phyloP scores from a whole-genome alignment of 495 filamentous ascomycete species.

The Penicillium tannophilum region DNA sequence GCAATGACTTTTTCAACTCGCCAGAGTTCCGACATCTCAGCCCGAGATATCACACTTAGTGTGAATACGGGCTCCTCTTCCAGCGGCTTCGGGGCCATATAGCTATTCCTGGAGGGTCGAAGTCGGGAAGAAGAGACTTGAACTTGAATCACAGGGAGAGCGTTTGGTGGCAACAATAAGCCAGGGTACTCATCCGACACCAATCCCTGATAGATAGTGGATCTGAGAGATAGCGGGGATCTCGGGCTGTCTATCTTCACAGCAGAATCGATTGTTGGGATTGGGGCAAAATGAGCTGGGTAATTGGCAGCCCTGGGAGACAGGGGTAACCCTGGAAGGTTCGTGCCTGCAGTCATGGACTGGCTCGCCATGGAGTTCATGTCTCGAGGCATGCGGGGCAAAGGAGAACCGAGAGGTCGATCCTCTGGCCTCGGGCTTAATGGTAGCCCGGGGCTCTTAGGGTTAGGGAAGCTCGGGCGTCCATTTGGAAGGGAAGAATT shows the following conservation, averaged over 20 bases:
- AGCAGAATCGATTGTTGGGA: slow-evolving; percentile 45
- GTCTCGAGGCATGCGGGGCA: slow-evolving; percentile 65
- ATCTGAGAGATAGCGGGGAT: slow-evolving; percentile 24
- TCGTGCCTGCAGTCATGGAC: slow-evolving; percentile 26
- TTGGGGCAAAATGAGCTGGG: slow-evolving; percentile 56
- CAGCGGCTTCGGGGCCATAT: slow-evolving; percentile 62
- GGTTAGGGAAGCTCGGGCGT: slow-evolving; percentile 50
- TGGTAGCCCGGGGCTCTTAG: slow-evolving; percentile 86
- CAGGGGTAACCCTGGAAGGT: slow-evolving; percentile 58
- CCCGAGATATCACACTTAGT: slow-evolving; percentile 77
- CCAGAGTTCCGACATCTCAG: slow-evolving; percentile 82
- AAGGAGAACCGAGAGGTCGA: slow-evolving; percentile 68
- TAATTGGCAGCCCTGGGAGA: slow-evolving; percentile 72
- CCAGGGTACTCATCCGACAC: slow-evolving; percentile 82
- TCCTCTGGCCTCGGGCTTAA: slow-evolving; percentile 86
- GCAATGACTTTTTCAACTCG: slow-evolving; percentile 87
- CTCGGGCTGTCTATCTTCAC: slow-evolving; percentile 42
- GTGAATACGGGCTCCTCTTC: slow-evolving; percentile 96
- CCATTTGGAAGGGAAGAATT: slow-evolving; percentile 25
- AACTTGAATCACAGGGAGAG: slow-evolving; percentile 82
- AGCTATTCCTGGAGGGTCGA: slow-evolving; percentile 83
- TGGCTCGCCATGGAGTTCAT: slow-evolving; percentile 52
- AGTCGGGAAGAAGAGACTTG: slow-evolving; percentile 91
- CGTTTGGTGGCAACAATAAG: slow-evolving; percentile 83
- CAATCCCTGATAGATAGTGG: slow-evolving; percentile 63